Conservation (phyloP, 2,329 filamentous ascomycete genomes). For the Xylaria digitata region DNA sequence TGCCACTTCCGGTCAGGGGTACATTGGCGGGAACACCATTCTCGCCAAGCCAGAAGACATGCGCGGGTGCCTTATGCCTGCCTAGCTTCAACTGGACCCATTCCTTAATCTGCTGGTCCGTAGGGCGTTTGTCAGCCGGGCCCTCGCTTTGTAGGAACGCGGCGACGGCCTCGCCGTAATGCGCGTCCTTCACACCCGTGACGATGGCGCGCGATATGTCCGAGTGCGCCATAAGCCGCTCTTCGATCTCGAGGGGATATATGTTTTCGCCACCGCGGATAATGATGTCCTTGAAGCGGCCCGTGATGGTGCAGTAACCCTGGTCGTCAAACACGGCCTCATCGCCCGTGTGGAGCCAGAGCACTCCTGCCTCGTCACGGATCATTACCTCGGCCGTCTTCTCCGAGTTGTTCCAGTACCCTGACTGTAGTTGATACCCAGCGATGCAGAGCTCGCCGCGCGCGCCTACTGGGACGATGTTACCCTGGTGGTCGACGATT, state of each 20-base stretch:
- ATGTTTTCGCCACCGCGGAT: slow-evolving; percentile 80
- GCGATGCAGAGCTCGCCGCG: slow-evolving; percentile 81
- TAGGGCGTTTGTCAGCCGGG: slow-evolving; percentile 52
- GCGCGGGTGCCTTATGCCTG: slow-evolving; percentile 74
- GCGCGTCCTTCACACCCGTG: slow-evolving; percentile 74
- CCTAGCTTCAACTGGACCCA: slow-evolving; percentile 73
- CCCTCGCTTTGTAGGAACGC: slow-evolving; percentile 64
- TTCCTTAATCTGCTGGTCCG: slow-evolving; percentile 66
- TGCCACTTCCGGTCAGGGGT: slow-evolving; percentile 77
- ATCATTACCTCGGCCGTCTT: slow-evolving; percentile 75
- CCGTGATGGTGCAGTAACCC: slow-evolving; percentile 79
- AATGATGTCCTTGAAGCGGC: slow-evolving; percentile 83
- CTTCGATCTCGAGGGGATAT: slow-evolving; percentile 81
- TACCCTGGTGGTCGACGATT: slow-evolving; percentile 76
- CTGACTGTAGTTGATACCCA: slow-evolving; percentile 78
- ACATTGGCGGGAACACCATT: slow-evolving; percentile 65
- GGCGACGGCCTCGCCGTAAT: slow-evolving; percentile 78
- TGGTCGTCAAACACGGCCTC: slow-evolving; percentile 74
- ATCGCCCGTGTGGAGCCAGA: slow-evolving; percentile 77
- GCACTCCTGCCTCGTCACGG: slow-evolving; percentile 62
- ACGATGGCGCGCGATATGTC: slow-evolving; percentile 73
- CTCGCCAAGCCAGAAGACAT: slow-evolving; percentile 81
- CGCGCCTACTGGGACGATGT: slow-evolving; percentile 73
- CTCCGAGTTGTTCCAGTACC: slow-evolving; percentile 75
- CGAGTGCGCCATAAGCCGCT: slow-evolving; percentile 74